A percentile compares a stretch with the other conserved stretches of the same genome.
Conservation (phyloP, 2,329 filamentous ascomycete genomes). For the Aspergillus sp. region DNA sequence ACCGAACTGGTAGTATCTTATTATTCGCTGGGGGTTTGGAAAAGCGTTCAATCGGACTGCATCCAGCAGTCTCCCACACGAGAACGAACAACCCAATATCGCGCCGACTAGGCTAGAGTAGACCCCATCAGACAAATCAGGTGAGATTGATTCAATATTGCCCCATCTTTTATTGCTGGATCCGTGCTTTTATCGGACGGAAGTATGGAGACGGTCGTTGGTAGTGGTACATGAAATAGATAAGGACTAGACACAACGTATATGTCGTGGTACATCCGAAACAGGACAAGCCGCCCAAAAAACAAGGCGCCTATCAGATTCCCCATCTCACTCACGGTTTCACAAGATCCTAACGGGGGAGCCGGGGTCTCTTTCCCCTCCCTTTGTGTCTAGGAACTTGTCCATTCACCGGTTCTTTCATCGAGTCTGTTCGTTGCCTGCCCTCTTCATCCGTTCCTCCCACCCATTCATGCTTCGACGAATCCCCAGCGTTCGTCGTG, state of each 20-base stretch:
- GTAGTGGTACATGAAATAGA: not conserved
- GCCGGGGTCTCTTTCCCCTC: too few relatives aligned
- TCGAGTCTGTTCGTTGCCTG: conserved; percentile 17
- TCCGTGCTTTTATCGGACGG: not conserved
- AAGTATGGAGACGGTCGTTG: not conserved
- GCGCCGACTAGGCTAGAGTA: not conserved
- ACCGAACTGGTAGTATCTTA: not conserved
- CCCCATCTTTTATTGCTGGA: not conserved
- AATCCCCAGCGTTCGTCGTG: conserved; percentile 42
- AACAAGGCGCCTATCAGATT: not conserved
- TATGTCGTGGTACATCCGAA: not conserved
- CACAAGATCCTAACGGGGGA: not conserved
- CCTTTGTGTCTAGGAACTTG: not conserved
- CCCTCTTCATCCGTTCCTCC: conserved; percentile 40
- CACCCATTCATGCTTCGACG: conserved; percentile 45
- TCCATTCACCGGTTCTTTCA: not conserved
- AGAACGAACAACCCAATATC: not conserved
- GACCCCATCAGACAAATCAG: not conserved
- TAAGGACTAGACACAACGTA: not conserved
- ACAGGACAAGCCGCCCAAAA: not conserved
- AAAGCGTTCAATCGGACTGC: not conserved
- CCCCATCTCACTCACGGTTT: not conserved
- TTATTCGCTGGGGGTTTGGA: too few relatives aligned
- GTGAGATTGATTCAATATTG: not conserved
- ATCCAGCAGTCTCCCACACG: not conserved